Conservation (phyloP, 345 rosid genomes). For the Aquilaria yunnanensis region DNA sequence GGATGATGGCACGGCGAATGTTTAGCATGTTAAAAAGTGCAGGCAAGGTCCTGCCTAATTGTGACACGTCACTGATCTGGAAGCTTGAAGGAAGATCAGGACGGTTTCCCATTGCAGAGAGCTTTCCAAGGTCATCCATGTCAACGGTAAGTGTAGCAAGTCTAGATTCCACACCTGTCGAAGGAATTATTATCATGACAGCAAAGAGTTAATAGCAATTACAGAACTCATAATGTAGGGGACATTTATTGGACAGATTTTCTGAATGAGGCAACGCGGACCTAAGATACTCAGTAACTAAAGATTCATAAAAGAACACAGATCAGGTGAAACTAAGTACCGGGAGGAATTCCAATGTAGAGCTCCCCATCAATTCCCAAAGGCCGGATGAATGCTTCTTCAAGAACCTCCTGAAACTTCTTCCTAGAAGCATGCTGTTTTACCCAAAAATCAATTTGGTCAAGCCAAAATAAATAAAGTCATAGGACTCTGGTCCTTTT, state of each 20-base stretch:
- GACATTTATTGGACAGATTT: conserved; percentile 2
- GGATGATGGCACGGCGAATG: conserved; percentile 82
- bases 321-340: conserved; percentile 23
- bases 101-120: conserved; percentile 31
- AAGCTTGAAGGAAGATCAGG: conserved; percentile 69
- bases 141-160: conserved; percentile 72
- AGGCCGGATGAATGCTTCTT: conserved; percentile 69
- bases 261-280: not conserved
- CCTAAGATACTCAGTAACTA: conserved; percentile 6
- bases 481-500: not conserved
- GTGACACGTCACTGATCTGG: conserved; percentile 45
- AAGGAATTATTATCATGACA: not conserved
- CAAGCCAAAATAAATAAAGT: not conserved
- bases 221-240: not conserved
- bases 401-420: conserved; percentile 87
- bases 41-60: conserved; percentile 36
- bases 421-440: conserved; percentile 82
- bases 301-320: conserved; percentile 9
- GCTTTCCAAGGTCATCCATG: conserved; percentile 47
- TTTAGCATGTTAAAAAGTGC: conserved; percentile 73
- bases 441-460: conserved; percentile 7
- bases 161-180: conserved; percentile 88
- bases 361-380: conserved; percentile 80
- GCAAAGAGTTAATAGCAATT: too few species aligned
- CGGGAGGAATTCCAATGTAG: conserved; percentile 88